phyloP scores from a whole-genome alignment of 2,329 filamentous ascomycete genomes.

The Didymella keratinophila region DNA sequence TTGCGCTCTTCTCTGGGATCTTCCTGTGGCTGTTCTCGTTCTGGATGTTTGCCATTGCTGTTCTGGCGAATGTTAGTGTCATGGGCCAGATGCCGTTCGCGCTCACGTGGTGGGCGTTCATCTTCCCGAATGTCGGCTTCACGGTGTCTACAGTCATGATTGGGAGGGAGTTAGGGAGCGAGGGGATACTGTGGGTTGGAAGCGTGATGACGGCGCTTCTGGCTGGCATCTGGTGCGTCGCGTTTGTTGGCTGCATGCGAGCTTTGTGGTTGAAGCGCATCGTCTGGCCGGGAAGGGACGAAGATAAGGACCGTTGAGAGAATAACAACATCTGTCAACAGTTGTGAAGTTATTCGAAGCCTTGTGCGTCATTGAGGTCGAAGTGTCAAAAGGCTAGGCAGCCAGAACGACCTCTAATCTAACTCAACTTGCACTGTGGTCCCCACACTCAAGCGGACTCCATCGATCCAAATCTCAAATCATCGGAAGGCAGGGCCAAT shows the following conservation, averaged over 20 bases:
- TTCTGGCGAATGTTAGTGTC: constrained; percentile 35
- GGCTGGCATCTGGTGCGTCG: constrained; percentile 60
- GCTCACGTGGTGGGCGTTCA: constrained; percentile 67
- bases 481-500: too few species aligned
- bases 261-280: constrained; percentile 62
- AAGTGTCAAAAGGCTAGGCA: too few species aligned
- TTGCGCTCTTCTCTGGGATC: constrained; percentile 57
- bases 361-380: too few species aligned
- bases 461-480: too few species aligned
- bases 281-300: constrained; percentile 59
- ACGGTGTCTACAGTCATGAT: constrained; percentile 48
- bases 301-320: constrained; percentile 33
- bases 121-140: constrained; percentile 54
- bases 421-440: too few species aligned
- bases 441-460: too few species aligned
- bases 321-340: background rate
- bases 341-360: too few species aligned
- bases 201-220: constrained; percentile 60
- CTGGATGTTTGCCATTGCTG: constrained; percentile 59
- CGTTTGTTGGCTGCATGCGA: constrained; percentile 56
- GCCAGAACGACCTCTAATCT: too few species aligned
- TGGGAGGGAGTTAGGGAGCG: constrained; percentile 42
- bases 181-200: constrained; percentile 49
- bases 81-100: constrained; percentile 56
- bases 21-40: constrained; percentile 69